Base-by-base conservation (phyloP, 805 yeast species). In the Ogataea nitratoaversa region DNA sequence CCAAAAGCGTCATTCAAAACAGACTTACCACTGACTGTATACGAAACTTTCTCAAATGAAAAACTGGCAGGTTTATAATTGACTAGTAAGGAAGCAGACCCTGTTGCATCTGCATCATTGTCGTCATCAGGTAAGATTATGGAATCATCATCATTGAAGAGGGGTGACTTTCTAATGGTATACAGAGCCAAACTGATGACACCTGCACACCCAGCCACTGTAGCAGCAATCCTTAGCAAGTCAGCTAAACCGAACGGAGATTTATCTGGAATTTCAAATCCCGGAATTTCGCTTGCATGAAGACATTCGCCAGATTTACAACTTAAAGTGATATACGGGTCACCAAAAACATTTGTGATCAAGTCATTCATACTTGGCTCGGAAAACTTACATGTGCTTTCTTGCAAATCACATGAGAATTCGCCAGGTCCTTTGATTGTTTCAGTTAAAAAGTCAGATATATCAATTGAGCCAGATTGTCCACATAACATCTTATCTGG, bases 291-390 rank as follows among this genome's bases (percentile, higher is more conserved):
- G 57, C 93, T 84, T 53, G 81, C 80, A 60, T 93, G 98, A 18
- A 93, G 50, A 70, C 99, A 93, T 59, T 93, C 99, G 35, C 96
- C 91, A 2, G 95, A 79, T 8, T 67, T 65, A 65, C 99, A 93
- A 33, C 75, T 71, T 40, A 93, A 67, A 2, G 90, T 82, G 55
- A 93, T 93, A 50, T 79, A 74, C 1, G 91, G 86, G 58, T 93
- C 99, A n/a, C 99, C 99, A 65, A 93, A 93, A 2, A 93, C 95
- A 7, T 87, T 79, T 43, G 79, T 71, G 42, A 93, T 93, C 54
- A 93, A 72, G 49, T 86, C 95, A 64, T 93, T 86, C 97, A 93
- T 91, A 40, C 93, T 82, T 33, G 99, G 98, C 58, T 93, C 99
- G 2, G 91, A 82, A 55, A 93, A 93, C 34, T 70, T 70, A 66